These are phyloP conservation scores for Crithidia brevicula DNA, from an alignment of 208 protist genomes.

Conservation along the genomic window DNA sequence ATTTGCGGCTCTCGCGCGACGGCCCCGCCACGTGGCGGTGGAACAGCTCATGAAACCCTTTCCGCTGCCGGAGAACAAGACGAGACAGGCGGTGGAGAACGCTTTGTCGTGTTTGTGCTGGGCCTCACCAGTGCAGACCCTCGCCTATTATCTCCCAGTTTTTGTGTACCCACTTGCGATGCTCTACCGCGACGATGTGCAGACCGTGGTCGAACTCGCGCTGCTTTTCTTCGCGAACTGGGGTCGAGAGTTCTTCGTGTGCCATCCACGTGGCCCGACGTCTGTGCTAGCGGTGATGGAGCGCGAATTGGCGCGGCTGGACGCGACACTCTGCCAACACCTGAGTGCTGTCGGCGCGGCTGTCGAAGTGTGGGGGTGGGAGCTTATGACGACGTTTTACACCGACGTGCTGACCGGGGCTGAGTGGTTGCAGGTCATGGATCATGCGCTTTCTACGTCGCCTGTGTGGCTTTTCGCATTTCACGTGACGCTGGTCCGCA, in stretches of 20 bases:
- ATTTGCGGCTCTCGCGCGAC: conserved; percentile 69
- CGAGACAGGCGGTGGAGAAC: conserved; percentile 46
- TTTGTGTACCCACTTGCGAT: conserved; percentile 79
- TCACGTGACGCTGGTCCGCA: conserved; percentile 44
- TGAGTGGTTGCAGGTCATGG: conserved; percentile 92
- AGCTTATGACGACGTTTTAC: conserved; percentile 59
- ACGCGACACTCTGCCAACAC: conserved; percentile 54
- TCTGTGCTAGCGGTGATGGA: conserved; percentile 57
- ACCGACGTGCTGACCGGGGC: conserved; percentile 68
- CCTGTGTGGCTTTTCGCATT: conserved; percentile 89
- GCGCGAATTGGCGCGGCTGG: conserved; percentile 46
- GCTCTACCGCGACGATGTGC: conserved; percentile 65
- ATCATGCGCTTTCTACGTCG: conserved; percentile 73
- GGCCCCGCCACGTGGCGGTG: conserved; percentile 57
- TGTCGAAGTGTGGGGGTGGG: conserved; percentile 78
- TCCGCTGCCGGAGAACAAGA: conserved; percentile 42
- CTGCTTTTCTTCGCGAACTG: conserved; percentile 83
- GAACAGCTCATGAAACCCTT: conserved; percentile 65
- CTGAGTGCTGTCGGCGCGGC: conserved; percentile 55
- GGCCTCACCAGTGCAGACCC: conserved; percentile 68
- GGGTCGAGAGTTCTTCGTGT: conserved; percentile 80
- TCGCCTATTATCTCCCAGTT: conserved; percentile 75
- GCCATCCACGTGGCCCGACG: conserved; percentile 74
- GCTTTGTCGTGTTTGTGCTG: conserved; percentile 75
- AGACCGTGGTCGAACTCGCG: conserved; percentile 70